phyloP scores from a whole-genome alignment of 148 eudicot genomes.

The Arctostaphylos glauca region DNA sequence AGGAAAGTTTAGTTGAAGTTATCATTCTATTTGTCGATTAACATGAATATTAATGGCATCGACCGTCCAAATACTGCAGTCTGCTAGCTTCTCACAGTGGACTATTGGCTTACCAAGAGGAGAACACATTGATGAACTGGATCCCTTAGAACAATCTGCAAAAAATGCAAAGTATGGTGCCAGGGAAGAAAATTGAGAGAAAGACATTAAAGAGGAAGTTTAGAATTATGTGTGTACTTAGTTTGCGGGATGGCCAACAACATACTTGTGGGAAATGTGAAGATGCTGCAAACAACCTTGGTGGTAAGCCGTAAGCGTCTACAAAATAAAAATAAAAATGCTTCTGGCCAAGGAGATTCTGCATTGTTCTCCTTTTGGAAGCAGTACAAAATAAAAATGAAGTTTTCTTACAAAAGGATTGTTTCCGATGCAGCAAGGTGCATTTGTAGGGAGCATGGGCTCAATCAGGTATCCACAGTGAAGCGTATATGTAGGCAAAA shows the following conservation, averaged over 20 bases:
- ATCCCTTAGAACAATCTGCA: not conserved
- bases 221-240: not conserved
- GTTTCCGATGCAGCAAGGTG: not conserved
- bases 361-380: not conserved
- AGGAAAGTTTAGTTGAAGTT: not conserved
- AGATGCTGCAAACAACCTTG: not conserved
- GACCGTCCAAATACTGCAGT: not conserved
- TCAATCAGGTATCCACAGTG: not conserved
- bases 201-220: not conserved
- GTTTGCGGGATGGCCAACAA: not conserved
- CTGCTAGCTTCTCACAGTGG: not conserved
- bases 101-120: not conserved
- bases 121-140: not conserved
- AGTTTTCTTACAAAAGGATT: not conserved
- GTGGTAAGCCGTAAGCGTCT: not conserved
- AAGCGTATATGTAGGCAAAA: not conserved
- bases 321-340: not conserved
- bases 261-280: not conserved
- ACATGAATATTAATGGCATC: not conserved
- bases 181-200: not conserved
- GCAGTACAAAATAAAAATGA: not conserved
- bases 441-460: not conserved
- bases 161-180: not conserved
- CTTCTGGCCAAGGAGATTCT: not conserved
- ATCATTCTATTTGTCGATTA: not conserved